Percentiles rank a stretch among this genome's conserved stretches.
Evolutionary conservation across 2,329 filamentous ascomycete species (phyloP).

Genomic region (Phoma sp.): DNA sequence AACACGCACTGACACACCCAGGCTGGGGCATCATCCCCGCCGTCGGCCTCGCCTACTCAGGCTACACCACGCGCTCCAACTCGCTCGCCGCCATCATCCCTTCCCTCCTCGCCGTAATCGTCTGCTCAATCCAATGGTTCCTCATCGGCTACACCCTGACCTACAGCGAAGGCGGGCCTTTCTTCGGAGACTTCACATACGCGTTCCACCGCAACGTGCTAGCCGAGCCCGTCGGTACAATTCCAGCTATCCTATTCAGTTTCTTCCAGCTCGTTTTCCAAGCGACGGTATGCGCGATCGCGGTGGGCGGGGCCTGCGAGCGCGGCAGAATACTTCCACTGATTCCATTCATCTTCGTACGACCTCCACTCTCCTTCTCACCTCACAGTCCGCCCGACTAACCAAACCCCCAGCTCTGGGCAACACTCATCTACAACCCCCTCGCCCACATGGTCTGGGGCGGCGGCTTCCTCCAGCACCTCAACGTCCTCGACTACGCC

Average conservation of each 20-base stretch:
- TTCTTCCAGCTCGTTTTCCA: conserved; percentile 61
- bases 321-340: conserved; percentile 56
- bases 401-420: conserved; percentile 51
- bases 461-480: conserved; percentile 52
- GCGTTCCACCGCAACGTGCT: conserved; percentile 57
- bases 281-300: conserved; percentile 61
- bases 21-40: conserved; percentile 61
- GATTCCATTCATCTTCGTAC: conserved; percentile 57
- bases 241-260: conserved; percentile 60
- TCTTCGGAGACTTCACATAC: conserved; percentile 57
- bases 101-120: conserved; percentile 55
- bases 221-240: conserved; percentile 58
- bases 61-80: conserved; percentile 59
- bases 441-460: conserved; percentile 61
- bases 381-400: too few relatives aligned
- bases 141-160: conserved; percentile 59
- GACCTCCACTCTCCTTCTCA: too few relatives aligned
- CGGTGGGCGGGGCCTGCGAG: conserved; percentile 59
- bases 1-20: conserved; percentile 1
- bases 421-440: conserved; percentile 58
- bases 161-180: conserved; percentile 55
- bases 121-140: conserved; percentile 62
- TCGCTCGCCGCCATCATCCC: conserved; percentile 59
- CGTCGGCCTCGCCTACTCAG: conserved; percentile 59
- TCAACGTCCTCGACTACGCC: conserved; percentile 58